Conservation (phyloP, 176 grass and related monocot species). For the Musa beccarii region DNA sequence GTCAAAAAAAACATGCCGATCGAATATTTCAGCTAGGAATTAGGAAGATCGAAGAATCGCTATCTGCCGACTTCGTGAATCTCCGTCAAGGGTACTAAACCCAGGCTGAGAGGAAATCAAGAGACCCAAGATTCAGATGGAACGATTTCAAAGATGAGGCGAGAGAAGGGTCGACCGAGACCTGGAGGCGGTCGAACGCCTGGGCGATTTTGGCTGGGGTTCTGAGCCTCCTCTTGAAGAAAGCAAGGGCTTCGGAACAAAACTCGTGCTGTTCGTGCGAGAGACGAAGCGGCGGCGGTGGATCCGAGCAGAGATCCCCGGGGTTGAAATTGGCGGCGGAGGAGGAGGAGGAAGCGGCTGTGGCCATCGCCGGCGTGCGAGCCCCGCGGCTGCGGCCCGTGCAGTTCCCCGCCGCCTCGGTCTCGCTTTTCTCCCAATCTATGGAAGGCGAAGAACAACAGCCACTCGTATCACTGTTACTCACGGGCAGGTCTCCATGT, state of each 20-base stretch:
- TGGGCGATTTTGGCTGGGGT: slow-evolving; percentile 19
- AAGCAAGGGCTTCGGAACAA: slow-evolving; percentile 44
- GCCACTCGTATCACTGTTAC: too few species aligned
- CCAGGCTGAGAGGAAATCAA: not conserved
- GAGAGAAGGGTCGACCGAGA: not conserved
- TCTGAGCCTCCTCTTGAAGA: slow-evolving; percentile 42
- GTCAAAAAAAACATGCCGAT: not conserved
- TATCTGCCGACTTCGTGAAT: not conserved
- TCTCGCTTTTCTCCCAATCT: not conserved
- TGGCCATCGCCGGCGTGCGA: slow-evolving; percentile 36
- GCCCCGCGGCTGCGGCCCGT: slow-evolving; percentile 8
- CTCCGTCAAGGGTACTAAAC: too few species aligned
- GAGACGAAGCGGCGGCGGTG: slow-evolving; percentile 15
- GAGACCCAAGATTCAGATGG: not conserved
- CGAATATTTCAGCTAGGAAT: not conserved
- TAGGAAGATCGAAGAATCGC: not conserved
- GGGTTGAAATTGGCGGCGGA: slow-evolving; percentile 14
- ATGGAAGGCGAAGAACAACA: not conserved
- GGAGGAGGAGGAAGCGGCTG: slow-evolving; percentile 8
- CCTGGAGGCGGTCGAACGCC: slow-evolving; percentile 55
- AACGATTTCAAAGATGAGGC: not conserved
- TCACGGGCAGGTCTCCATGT: too few species aligned
- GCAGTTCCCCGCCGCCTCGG: slow-evolving; percentile 35
- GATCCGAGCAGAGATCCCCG: not conserved
- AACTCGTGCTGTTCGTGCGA: slow-evolving; percentile 25